These are phyloP conservation scores for Cryptococcus sp. DNA, from an alignment of 1,284 basidiomycete species.

Conservation along the genomic window DNA sequence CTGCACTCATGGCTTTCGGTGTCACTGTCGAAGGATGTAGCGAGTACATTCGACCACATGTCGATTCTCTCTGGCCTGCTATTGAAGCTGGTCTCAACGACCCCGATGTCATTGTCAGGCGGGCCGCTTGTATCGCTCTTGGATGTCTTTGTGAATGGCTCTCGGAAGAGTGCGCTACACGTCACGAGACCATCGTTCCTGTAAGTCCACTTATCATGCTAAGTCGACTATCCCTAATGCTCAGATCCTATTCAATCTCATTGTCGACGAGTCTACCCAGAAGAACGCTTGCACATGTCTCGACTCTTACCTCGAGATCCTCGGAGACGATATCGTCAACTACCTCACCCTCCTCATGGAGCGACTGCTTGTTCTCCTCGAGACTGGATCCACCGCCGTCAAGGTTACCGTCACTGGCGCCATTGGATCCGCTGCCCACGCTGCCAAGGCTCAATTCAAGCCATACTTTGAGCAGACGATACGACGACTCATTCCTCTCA, in stretches of 20 bases:
- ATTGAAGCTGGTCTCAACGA: slow-evolving; percentile 88
- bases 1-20: slow-evolving; percentile 93
- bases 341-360: slow-evolving; percentile 97
- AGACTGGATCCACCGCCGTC: slow-evolving; percentile 76
- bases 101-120: slow-evolving; percentile 77
- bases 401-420: slow-evolving; percentile 97
- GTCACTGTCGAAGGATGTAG: slow-evolving; percentile 97
- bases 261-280: slow-evolving; percentile 84
- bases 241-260: slow-evolving; percentile 80
- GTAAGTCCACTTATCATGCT: slow-evolving; percentile 50
- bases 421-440: slow-evolving; percentile 96
- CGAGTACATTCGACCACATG: slow-evolving; percentile 94
- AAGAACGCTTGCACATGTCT: slow-evolving; percentile 91
- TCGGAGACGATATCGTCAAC: slow-evolving; percentile 78
- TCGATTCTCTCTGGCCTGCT: slow-evolving; percentile 89
- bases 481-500: slow-evolving; percentile 76
- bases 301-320: slow-evolving; percentile 92
- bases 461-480: slow-evolving; percentile 96
- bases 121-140: slow-evolving; percentile 90
- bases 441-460: slow-evolving; percentile 86
- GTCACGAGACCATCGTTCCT: slow-evolving; percentile 81
- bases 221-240: not conserved
- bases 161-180: slow-evolving; percentile 83
- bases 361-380: slow-evolving; percentile 80
- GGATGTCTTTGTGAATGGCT: slow-evolving; percentile 98